Base-by-base conservation (phyloP, 2,329 filamentous ascomycete genomes). In the Aspergillus clavatus region DNA sequence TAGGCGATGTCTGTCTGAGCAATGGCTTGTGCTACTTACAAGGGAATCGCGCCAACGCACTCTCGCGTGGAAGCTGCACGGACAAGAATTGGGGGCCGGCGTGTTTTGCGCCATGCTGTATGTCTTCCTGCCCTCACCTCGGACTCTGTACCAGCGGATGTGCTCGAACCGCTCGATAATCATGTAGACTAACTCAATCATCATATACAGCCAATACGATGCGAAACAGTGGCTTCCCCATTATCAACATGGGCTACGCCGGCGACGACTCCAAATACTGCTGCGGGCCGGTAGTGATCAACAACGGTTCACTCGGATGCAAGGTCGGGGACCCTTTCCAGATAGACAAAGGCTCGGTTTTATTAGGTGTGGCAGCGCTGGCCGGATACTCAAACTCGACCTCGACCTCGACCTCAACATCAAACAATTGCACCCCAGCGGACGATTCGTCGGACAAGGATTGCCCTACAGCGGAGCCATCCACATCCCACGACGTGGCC, bases 1-100 rank as follows among this genome's bases (percentile, higher is more conserved):
- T 33, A n/a, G 26, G 26, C 8, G 54, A 57, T 28, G 26, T 57
- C n/a, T 55, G 52, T 31, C 36, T 57, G 36, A 51, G 50, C 14
- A 52, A 57, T 27, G 51, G 54, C 2, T 40, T 57, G 7, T 57
- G 54, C 33, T 55, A 47, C 14, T 31, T 52, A 8, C 52, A 57
- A 23, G 43, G 35, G 0, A 28, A 36, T 3, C 46, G 45, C 5
- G 43, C 46, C 3, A 41, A 51, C 22, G 45, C 24, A 19, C 39
- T 55, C 2, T 55, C 48, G 1, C 43, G 48, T 8, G 47, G 50
- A 27, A 52, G 48, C 12, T 55, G 52, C 21, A 51, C 54, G 2
- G 52, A 57, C 28, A 31, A 36, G 23, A 48, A 40, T 39, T 54
- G 50, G 48, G 43, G 45, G 0, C 35, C 43, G 2, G 43, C 38